Evolutionary conservation across 2,329 filamentous ascomycete genomes (phyloP).

Genomic region (Hypoxylon sp.): DNA sequence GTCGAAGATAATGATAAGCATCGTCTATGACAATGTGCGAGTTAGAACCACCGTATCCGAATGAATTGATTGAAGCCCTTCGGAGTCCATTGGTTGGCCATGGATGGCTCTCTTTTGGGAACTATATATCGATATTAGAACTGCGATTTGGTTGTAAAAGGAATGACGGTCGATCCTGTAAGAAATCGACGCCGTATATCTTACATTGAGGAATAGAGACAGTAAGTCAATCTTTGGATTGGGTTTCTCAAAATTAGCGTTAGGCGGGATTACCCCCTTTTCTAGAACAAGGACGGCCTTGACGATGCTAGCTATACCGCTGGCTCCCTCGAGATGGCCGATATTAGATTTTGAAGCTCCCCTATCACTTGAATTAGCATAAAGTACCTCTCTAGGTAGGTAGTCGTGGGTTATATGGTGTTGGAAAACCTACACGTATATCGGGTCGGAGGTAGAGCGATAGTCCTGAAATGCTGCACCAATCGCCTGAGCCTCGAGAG

Average conservation of each 20-base stretch:
- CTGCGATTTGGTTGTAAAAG: neutral
- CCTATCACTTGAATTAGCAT: constrained; percentile 15
- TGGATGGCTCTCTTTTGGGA: neutral
- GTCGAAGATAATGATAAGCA: constrained; percentile 30
- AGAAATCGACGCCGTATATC: neutral
- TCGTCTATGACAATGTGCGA: constrained; percentile 49
- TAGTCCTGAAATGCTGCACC: constrained; percentile 26
- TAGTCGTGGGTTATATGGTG: neutral
- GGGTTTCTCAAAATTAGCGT: constrained; percentile 51
- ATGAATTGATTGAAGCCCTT: constrained; percentile 50
- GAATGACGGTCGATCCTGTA: neutral
- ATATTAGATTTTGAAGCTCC: constrained; percentile 51
- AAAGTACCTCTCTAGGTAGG: neutral
- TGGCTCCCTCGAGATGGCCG: constrained; percentile 51
- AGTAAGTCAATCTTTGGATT: constrained; percentile 48
- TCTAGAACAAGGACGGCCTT: constrained; percentile 47
- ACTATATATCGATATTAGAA: neutral
- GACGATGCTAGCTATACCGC: constrained; percentile 49
- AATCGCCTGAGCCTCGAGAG: constrained; percentile 50
- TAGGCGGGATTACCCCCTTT: constrained; percentile 51
- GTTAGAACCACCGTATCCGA: constrained; percentile 53
- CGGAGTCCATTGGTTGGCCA: constrained; percentile 45
- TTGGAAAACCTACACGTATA: constrained; percentile 25
- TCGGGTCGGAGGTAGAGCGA: constrained; percentile 1
- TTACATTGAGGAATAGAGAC: constrained; percentile 10